A percentile compares a stretch with the other conserved stretches of the same genome.
Evolutionary conservation across 129 eudicot species (phyloP).

Genomic region (Flaveria ramosissima): DNA sequence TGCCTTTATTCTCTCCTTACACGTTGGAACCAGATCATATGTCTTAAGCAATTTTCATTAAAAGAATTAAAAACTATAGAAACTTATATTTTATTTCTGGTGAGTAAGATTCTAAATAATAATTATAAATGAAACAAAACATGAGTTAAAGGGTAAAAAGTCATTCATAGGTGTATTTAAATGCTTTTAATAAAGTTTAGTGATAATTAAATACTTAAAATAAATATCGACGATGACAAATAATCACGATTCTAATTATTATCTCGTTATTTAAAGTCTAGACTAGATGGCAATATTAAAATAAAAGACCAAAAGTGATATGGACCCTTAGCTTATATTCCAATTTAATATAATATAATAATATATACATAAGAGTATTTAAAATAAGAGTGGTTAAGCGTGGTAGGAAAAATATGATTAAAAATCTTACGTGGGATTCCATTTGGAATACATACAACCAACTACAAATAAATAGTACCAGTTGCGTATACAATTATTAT

Average conservation of each 20-base stretch:
- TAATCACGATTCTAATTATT: conserved; percentile 1
- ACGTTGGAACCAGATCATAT: too few species aligned
- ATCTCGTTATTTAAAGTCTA: not conserved
- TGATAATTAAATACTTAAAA: not conserved
- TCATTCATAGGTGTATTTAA: not conserved
- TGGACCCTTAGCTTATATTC: conserved; percentile 4
- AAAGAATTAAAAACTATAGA: too few species aligned
- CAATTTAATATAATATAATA: not conserved
- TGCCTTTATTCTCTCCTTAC: too few species aligned
- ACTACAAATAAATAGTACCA: conserved; percentile 15
- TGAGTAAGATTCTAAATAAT: too few species aligned
- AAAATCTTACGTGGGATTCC: conserved; percentile 41
- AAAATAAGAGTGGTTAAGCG: conserved; percentile 16
- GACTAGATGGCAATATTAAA: not conserved
- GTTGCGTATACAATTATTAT: not conserved
- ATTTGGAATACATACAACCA: conserved; percentile 28
- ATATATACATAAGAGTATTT: not conserved
- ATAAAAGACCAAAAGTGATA: not conserved
- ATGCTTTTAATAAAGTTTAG: not conserved
- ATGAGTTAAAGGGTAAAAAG: not conserved
- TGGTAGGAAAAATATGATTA: conserved; percentile 22
- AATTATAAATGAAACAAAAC: not conserved
- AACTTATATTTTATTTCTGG: too few species aligned
- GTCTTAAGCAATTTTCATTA: too few species aligned
- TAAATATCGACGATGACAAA: not conserved